These are phyloP conservation scores for Sphaerostilbella broomeana DNA, from an alignment of 2,329 filamentous ascomycete genomes.

Conservation along the genomic window DNA sequence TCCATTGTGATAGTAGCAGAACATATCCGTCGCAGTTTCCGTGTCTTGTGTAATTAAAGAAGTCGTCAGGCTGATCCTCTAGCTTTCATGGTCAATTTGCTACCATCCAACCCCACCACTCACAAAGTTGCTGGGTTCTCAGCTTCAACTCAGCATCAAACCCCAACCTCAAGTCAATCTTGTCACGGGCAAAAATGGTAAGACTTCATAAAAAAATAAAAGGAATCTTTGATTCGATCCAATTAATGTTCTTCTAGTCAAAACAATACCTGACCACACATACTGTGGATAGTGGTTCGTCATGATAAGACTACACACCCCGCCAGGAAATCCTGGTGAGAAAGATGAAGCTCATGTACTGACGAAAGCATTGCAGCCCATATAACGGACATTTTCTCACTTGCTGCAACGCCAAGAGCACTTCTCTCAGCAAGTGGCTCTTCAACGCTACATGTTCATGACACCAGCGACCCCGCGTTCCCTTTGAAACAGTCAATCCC, in stretches of 20 bases:
- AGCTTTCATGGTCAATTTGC: too few relatives aligned
- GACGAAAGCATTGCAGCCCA: constrained; percentile 53
- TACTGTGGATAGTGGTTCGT: constrained; percentile 76
- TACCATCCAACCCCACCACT: constrained; percentile 13
- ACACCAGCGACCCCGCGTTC: constrained; percentile 63
- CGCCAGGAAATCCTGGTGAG: constrained; percentile 14
- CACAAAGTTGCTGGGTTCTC: constrained; percentile 12
- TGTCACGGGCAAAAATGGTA: constrained; percentile 23
- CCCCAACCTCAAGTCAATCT: too few relatives aligned
- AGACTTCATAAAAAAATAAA: not conserved
- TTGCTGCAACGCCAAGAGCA: constrained; percentile 66
- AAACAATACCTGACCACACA: constrained; percentile 97
- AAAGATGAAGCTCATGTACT: constrained; percentile 15
- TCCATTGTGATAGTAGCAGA: too few relatives aligned
- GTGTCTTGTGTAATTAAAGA: too few relatives aligned
- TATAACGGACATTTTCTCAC: constrained; percentile 73
- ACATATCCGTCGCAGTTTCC: too few relatives aligned
- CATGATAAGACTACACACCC: constrained; percentile 18
- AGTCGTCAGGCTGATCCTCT: too few relatives aligned
- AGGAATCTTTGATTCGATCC: constrained; percentile 5
- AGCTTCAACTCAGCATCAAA: constrained; percentile 23
- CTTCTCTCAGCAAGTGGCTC: constrained; percentile 81
- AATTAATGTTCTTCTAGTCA: too few relatives aligned
- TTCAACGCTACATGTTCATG: constrained; percentile 74
- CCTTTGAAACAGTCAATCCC: constrained; percentile 73